phyloP scores from a whole-genome alignment of 2,329 filamentous ascomycete genomes.

The Hypoxylon sp. region DNA sequence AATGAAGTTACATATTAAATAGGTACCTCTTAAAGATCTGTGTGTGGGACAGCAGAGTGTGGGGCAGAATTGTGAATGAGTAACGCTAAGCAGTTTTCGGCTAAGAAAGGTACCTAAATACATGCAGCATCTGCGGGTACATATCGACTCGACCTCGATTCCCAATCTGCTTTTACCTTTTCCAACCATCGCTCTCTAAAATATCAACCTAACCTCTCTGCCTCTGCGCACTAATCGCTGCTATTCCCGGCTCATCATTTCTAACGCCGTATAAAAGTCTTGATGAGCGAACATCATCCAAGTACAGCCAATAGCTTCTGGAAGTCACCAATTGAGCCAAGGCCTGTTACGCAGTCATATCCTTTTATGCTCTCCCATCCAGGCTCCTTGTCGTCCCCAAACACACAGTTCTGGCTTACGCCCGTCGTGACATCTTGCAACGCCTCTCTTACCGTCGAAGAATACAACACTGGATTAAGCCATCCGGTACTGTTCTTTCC shows the following conservation, averaged over 20 bases:
- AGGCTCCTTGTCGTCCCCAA: conserved; percentile 44
- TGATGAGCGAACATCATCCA: conserved; percentile 2
- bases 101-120: too few species aligned
- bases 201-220: too few species aligned
- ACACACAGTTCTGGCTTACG: conserved; percentile 52
- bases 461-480: conserved; percentile 61
- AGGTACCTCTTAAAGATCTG: too few species aligned
- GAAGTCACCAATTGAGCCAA: conserved; percentile 57
- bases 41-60: too few species aligned
- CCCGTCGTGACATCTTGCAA: conserved; percentile 55
- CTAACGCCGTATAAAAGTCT: neutral
- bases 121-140: too few species aligned
- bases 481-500: conserved; percentile 62
- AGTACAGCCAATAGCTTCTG: conserved; percentile 17
- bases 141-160: too few species aligned
- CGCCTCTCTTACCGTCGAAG: conserved; percentile 46
- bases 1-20: too few species aligned
- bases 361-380: conserved; percentile 57
- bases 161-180: too few species aligned
- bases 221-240: too few species aligned
- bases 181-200: too few species aligned
- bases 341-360: conserved; percentile 60
- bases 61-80: too few species aligned
- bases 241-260: neutral
- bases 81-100: too few species aligned